Base-by-base conservation (phyloP, 495 filamentous ascomycete species). In the Penicillium paxilli region DNA sequence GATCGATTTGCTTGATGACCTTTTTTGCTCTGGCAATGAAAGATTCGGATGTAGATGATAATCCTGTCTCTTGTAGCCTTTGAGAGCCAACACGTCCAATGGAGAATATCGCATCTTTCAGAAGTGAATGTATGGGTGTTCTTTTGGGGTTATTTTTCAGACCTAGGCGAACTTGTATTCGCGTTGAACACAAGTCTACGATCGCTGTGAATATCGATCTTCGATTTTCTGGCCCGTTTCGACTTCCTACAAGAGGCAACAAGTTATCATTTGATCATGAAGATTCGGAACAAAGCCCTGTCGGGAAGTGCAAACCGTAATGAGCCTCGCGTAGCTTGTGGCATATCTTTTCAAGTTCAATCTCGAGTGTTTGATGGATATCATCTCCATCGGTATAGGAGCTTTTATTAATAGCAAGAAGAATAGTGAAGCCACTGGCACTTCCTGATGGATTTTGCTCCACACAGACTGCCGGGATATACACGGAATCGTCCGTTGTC, bases 371-470 rank as follows among this genome's bases (percentile, higher is more conserved):
- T 54, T 48, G 53, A 14, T 57, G 47, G 2, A 61, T 3, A 21
- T 19, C 53, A 54, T 61, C 17, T 44, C 58, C 53, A 48, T 61
- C 53, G 7, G 28, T 16, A 19, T 51, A 54, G 28, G 53, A 53
- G 11, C 45, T 54, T 41, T 61, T 61, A 20, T 61, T 61, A 45
- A 61, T 49, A 0, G 58, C 53, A 14, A 61, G 47, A 5, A 61
- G n/a, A 23, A 40, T 45, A 22, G 51, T 49, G 8, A 61, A 45
- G 5, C 10, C 25, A 10, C 38, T 33, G 5, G 4, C 25, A 10
- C 38, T 33, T 0, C 58, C 54, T 47, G n/a, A 5, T 3, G 24
- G 16, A 14, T 54, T 17, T 24, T 61, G 54, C 16, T 54, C 46
- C 25, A 61, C 24, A 17, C 53, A 57, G 1, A 57, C 32, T 2